These are phyloP conservation scores for Nowakowskiella sp. DNA, from an alignment of 192 early-diverging fungal genomes.

Conservation along the genomic window DNA sequence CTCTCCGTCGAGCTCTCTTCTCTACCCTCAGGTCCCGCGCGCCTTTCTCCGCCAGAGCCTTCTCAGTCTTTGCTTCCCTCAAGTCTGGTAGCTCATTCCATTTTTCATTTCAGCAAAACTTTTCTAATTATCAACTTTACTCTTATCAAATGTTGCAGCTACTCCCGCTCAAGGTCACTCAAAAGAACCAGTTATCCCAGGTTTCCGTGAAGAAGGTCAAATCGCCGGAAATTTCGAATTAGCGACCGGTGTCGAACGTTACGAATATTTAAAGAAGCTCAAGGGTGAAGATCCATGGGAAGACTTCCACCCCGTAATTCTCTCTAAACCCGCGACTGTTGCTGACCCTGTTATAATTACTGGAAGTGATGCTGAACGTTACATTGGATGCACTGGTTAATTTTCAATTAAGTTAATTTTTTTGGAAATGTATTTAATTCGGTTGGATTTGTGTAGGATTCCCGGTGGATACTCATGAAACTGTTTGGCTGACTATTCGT, in stretches of 20 bases:
- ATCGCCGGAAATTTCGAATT: slow-evolving; percentile 76
- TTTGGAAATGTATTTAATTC: not conserved
- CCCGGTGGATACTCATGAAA: slow-evolving; percentile 88
- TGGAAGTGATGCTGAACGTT: slow-evolving; percentile 70
- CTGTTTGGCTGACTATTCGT: slow-evolving; percentile 83
- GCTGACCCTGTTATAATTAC: slow-evolving; percentile 79
- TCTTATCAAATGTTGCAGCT: too few relatives aligned
- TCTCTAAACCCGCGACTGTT: slow-evolving; percentile 70
- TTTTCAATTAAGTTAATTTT: not conserved
- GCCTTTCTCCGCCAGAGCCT: too few relatives aligned
- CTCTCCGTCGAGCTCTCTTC: too few relatives aligned
- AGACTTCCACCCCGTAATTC: slow-evolving; percentile 71
- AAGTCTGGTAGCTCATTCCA: too few relatives aligned
- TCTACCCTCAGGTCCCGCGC: too few relatives aligned
- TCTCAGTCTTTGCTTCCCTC: too few relatives aligned
- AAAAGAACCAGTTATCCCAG: slow-evolving; percentile 27
- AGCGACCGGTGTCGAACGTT: slow-evolving; percentile 83
- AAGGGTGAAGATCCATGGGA: slow-evolving; percentile 80
- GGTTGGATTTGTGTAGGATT: slow-evolving; percentile 52
- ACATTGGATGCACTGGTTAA: slow-evolving; percentile 88
- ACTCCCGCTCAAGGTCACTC: too few relatives aligned
- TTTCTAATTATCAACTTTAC: too few relatives aligned
- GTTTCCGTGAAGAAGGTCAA: slow-evolving; percentile 53
- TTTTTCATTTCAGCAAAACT: too few relatives aligned
- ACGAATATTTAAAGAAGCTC: slow-evolving; percentile 74